Base-by-base conservation (phyloP, 495 filamentous ascomycete genomes). In the Podospora conica region DNA sequence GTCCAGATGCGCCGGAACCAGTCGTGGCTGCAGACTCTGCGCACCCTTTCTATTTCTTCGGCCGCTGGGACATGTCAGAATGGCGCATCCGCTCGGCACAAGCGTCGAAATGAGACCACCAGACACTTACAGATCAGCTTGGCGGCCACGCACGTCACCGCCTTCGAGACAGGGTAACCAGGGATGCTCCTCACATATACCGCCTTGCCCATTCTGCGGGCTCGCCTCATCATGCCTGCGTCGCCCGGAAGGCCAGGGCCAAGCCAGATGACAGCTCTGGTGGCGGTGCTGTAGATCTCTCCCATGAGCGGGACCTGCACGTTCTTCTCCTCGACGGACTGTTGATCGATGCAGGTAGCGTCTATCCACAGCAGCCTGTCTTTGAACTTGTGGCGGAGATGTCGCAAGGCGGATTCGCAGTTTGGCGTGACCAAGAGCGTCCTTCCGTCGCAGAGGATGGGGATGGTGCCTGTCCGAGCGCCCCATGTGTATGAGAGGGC, bases 281-380 rank as follows among this genome's bases (percentile, higher is more conserved):
- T 20, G 18, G 31, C 27, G 15, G 59, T 24, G 69, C 27, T 18
- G 22, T 61, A 73, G 3, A 74, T 69, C 15, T 61, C 54, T 5
- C 63, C 55, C 72, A 74, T 74, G 5, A 63, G 27, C 7, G 58
- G 58, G 3, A 74, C 72, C 55, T 74, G 72, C 9, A 62, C 28
- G 24, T 60, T 65, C 20, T 69, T 65, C 29, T 74, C 72, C 6
- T 53, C 25, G 0, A 56, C 58, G 33, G 70, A 55, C 23, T 65
- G 57, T 33, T 75, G 73, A 24, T 75, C 66, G 57, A 75, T 73
- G 56, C 70, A 73, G 10, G 71, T 55, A 9, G 63, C 65, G 59
- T 74, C 72, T 18, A 70, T 59, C 72, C 72, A 73, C 0, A 73
- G 21, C 0, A 11, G 53, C 20, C 60, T 33, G 15, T 21, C 20